Percentiles rank a stretch among this genome's conserved stretches.
phyloP scores from a whole-genome alignment of 169 alveolate genomes.

The Plasmodium sp. region DNA sequence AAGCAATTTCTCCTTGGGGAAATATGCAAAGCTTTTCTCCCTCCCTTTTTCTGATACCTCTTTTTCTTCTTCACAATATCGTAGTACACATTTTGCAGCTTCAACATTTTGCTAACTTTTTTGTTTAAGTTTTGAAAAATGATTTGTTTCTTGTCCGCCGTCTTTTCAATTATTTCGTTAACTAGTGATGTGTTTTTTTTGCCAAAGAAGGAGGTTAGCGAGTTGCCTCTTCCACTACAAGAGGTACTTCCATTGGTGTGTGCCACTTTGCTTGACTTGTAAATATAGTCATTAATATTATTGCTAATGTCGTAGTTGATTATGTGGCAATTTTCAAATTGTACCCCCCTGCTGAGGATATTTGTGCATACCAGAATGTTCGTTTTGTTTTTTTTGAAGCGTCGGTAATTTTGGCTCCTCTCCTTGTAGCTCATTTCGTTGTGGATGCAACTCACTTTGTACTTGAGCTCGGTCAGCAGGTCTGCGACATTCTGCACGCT shows the following conservation, averaged over 20 bases:
- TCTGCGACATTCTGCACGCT: slow-evolving; percentile 46
- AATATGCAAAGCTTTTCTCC: slow-evolving; percentile 65
- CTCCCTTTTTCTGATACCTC: slow-evolving; percentile 54
- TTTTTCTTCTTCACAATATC: slow-evolving; percentile 67
- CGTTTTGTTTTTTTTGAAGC: slow-evolving; percentile 33
- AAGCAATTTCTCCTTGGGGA: slow-evolving; percentile 72
- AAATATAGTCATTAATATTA: slow-evolving; percentile 72
- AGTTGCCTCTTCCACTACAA: slow-evolving; percentile 7
- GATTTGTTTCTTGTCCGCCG: slow-evolving; percentile 61
- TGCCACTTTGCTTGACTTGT: slow-evolving; percentile 37
- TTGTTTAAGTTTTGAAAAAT: slow-evolving; percentile 70
- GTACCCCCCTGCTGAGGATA: slow-evolving; percentile 67
- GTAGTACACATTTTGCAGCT: slow-evolving; percentile 53
- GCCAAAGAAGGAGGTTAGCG: slow-evolving; percentile 63
- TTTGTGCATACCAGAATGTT: slow-evolving; percentile 70
- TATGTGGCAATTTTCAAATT: slow-evolving; percentile 49
- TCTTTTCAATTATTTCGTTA: slow-evolving; percentile 65
- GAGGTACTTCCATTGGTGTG: background rate
- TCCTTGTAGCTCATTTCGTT: slow-evolving; percentile 70
- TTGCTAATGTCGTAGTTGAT: slow-evolving; percentile 69
- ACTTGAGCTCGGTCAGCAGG: slow-evolving; percentile 29
- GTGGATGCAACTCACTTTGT: slow-evolving; percentile 65
- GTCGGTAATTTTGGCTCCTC: slow-evolving; percentile 55
- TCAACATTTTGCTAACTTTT: slow-evolving; percentile 69
- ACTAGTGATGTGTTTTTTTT: slow-evolving; percentile 43